Conservation (phyloP, 2,329 filamentous ascomycete genomes). For the Aureobasidium subglaciale region DNA sequence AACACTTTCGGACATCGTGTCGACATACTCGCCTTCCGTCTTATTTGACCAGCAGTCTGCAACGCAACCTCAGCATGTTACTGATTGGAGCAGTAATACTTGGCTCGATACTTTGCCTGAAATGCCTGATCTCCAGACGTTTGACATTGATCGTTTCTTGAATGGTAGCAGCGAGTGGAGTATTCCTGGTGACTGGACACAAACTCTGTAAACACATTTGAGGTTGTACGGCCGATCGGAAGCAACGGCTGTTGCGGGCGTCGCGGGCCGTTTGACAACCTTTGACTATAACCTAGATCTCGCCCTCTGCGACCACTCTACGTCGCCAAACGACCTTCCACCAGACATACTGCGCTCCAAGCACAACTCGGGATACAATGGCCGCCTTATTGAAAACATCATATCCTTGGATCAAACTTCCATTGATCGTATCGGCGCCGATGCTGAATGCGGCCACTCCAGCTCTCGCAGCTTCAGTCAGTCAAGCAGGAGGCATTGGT, state of each 20-base stretch:
- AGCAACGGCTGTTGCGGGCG: background rate
- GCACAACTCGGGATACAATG: background rate
- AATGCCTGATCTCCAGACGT: background rate
- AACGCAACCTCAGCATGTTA: background rate
- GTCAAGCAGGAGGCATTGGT: background rate
- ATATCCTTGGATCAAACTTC: constrained; percentile 1
- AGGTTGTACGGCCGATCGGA: background rate
- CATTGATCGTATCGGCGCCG: background rate
- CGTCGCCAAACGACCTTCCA: background rate
- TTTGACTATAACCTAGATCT: background rate
- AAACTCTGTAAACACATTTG: background rate
- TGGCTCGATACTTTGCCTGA: constrained; percentile 3
- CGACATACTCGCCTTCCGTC: background rate
- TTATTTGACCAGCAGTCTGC: background rate
- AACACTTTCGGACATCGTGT: constrained; percentile 22
- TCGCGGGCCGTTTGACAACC: background rate
- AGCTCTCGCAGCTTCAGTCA: background rate
- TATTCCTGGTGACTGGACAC: background rate
- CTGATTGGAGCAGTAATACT: background rate
- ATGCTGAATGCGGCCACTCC: constrained; percentile 1
- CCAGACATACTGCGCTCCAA: background rate
- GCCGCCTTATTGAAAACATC: background rate
- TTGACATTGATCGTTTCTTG: constrained; percentile 5
- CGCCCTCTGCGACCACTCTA: background rate
- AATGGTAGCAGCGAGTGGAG: constrained; percentile 3